Evolutionary conservation across 495 filamentous ascomycete species (phyloP).

Genomic region (Penicillium psychrofluorescens): DNA sequence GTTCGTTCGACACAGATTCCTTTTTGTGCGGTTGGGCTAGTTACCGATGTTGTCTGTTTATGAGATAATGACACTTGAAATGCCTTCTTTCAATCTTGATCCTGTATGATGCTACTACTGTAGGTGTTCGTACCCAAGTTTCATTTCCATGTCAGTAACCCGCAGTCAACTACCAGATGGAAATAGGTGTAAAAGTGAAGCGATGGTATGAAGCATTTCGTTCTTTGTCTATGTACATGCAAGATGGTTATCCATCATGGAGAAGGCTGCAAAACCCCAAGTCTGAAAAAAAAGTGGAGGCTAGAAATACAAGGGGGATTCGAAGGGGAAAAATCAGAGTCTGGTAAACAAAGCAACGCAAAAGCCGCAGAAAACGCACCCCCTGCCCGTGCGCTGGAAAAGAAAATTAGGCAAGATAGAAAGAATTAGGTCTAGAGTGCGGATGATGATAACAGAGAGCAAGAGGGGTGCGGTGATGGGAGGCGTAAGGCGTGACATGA

Average conservation of each 20-base stretch:
- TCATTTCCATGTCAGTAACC: too few relatives aligned
- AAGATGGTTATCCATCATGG: constrained; percentile 8
- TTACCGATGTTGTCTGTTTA: neutral
- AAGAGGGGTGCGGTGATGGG: neutral
- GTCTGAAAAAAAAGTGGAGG: neutral
- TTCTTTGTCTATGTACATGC: constrained; percentile 21
- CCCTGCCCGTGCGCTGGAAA: neutral
- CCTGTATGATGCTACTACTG: too few relatives aligned
- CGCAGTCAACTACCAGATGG: neutral
- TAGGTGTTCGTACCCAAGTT: too few relatives aligned
- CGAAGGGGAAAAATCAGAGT: neutral
- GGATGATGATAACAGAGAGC: neutral
- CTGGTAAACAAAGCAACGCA: constrained; percentile 1
- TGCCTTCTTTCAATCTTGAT: too few relatives aligned
- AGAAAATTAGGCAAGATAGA: neutral
- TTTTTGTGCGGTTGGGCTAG: too few relatives aligned
- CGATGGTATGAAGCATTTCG: neutral
- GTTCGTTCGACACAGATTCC: too few relatives aligned
- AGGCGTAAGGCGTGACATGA: constrained; percentile 1
- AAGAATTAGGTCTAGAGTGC: neutral
- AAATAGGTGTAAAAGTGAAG: neutral
- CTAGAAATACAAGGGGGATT: constrained; percentile 23
- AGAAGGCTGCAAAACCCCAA: neutral
- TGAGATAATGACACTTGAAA: neutral
- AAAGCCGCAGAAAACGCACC: too few relatives aligned